Base-by-base conservation (phyloP, 2,329 filamentous ascomycete species). In the Exophiala alcalophila region DNA sequence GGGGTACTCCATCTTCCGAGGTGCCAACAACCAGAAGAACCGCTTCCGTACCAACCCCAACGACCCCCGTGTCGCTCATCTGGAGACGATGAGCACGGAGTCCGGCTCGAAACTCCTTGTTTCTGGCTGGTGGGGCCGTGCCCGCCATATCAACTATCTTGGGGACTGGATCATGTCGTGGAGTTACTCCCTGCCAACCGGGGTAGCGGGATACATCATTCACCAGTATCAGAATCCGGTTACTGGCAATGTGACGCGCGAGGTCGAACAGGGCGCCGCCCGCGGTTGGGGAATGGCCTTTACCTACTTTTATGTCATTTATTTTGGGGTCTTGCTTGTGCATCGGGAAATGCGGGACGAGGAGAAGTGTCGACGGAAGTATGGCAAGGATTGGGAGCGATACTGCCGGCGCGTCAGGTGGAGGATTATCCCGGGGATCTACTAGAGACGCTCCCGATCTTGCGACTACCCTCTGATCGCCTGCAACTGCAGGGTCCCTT, bases 11-110 rank as follows among this genome's bases (percentile, higher is more conserved):
- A 89, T 95, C 63, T 97, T 97, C 81, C 89, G 91, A 45, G 75
- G 84, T n/a, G 81, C 87, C 62, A 97, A 97, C 74, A 87, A 80
- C 65, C 83, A 96, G 70, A 97, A 97, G 80, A 94, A 96, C 68
- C 77, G 78, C 16, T 97, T 97, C 80, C 82, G 92, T 46, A 94
- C 80, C 24, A 80, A 96, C 64, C 90, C 90, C 19, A 72, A 83
- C 21, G 86, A 95, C 60, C 85, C 89, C 0, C 74, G 75, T 21
- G 80, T 96, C 42, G 76, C 80, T 28, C 83, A 95, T 60, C 79
- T 96, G 55, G 80, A 84, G 61, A 94, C 84, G 65, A 89, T 97
- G 48, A 73, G 92, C 69, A 97, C 91, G 7, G 81, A 81, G 59
- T 75, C 79, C 2, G 91, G 91, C 37, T 89, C 85, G 44, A 85